Percentiles rank a stretch among this genome's conserved stretches.
phyloP scores from a whole-genome alignment of 1,284 basidiomycete species.

The Coniferiporia sulphurascens region DNA sequence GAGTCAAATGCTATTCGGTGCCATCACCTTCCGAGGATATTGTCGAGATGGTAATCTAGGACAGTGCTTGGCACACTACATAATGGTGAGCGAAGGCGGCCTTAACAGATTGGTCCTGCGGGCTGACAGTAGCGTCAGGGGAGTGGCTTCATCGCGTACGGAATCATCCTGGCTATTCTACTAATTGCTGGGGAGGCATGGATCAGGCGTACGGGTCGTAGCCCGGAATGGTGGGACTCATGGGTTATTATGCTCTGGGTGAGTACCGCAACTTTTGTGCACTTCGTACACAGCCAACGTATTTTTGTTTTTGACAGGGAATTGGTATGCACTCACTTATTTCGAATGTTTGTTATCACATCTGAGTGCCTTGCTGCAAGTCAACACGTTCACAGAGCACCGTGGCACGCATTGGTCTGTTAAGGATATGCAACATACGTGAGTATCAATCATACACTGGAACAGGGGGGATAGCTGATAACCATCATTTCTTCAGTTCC shows the following conservation, averaged over 20 bases:
- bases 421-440: conserved; percentile 95
- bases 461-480: background rate
- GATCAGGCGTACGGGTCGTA: conserved; percentile 65
- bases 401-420: conserved; percentile 78
- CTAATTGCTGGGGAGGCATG: conserved; percentile 81
- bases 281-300: background rate
- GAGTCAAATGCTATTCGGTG: conserved; percentile 79
- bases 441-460: conserved; percentile 28
- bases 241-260: conserved; percentile 89
- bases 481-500: conserved; percentile 30
- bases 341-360: conserved; percentile 11
- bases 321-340: conserved; percentile 40
- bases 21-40: conserved; percentile 59
- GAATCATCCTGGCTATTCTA: conserved; percentile 78
- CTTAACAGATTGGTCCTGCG: background rate
- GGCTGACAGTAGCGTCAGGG: conserved; percentile 35
- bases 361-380: conserved; percentile 29
- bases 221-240: conserved; percentile 90
- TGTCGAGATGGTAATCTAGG: conserved; percentile 69
- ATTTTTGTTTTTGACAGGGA: conserved; percentile 36
- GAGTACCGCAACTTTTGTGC: conserved; percentile 26
- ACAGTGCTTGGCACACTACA: conserved; percentile 88
- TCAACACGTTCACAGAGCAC: conserved; percentile 95
- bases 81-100: conserved; percentile 53
- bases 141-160: conserved; percentile 86